Percentiles rank a stretch among this genome's conserved stretches.
These are phyloP conservation scores for Nakazawaea ambrosiae DNA, from an alignment of 805 yeast genomes.

Conservation along the genomic window DNA sequence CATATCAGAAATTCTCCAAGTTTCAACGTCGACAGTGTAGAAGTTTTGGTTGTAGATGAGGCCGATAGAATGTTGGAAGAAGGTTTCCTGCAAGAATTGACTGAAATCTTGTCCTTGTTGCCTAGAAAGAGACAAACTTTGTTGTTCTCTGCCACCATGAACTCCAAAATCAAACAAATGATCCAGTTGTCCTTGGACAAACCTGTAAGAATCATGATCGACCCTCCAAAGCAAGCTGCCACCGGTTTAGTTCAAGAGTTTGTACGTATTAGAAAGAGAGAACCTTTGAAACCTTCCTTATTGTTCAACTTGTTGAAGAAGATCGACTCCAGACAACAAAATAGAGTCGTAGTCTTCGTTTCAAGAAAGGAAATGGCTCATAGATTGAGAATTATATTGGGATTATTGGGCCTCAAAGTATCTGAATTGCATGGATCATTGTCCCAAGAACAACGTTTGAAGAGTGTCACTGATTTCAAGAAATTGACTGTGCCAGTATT, in stretches of 20 bases:
- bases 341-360: constrained; percentile 83
- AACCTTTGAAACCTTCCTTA: constrained; percentile 74
- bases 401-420: constrained; percentile 69
- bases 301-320: constrained; percentile 63
- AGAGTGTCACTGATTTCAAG: constrained; percentile 76
- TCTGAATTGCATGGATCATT: constrained; percentile 80
- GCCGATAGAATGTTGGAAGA: constrained; percentile 99
- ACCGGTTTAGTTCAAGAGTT: constrained; percentile 88
- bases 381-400: constrained; percentile 66
- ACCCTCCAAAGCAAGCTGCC: constrained; percentile 94
- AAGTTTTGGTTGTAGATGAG: constrained; percentile 90
- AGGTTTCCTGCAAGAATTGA: constrained; percentile 93
- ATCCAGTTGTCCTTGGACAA: constrained; percentile 80
- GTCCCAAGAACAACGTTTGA: constrained; percentile 89
- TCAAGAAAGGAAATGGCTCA: constrained; percentile 91
- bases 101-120: constrained; percentile 79
- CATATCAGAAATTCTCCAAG: constrained; percentile 94
- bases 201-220: constrained; percentile 93
- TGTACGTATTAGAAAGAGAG: constrained; percentile 90
- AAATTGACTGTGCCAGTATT: constrained; percentile 77
- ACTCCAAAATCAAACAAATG: constrained; percentile 80
- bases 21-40: constrained; percentile 84
- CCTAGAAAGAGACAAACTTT: constrained; percentile 92
- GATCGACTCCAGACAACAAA: constrained; percentile 54
- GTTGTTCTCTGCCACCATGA: constrained; percentile 97